Evolutionary conservation across 495 filamentous ascomycete genomes (phyloP), one percentile per base, ranked within the genome.

Genomic region (Tuber aestivum): DNA sequence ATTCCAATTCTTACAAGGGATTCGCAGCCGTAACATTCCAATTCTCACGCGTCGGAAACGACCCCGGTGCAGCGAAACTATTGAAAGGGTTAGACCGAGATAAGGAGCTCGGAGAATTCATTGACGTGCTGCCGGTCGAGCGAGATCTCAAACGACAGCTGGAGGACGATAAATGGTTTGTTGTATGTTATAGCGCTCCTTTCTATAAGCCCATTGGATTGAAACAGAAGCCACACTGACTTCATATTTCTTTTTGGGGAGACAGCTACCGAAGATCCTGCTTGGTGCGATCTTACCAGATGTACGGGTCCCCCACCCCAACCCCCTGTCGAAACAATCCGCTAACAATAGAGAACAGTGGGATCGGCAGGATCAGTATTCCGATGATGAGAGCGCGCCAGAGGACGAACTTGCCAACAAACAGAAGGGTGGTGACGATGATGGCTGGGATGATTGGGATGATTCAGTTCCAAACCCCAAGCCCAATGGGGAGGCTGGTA

Each of bases 11-110:
- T 56, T 12, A 56, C 50, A 27, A 27, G 0, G 8, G 9, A 7
- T 2, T 56, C 6, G 88, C 88, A 73, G 88, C 87, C 1, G 82
- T 91, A 56, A 84, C 87, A 0, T 92, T 91, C 86, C 89, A 91
- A 76, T 92, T 92, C 83, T 89, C 90, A 23, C 89, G 91, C 80
- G 90, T 92, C 50, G 90, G 90, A 75, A 90, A 90, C 74, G 90
- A 92, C 77, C 82, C 85, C 77, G 86, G 87, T 73, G 90, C 90
- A 14, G 86, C 87, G 32, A 86, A 88, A 68, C 91, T 91, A 83
- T 84, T 92, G 37, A 82, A 80, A 8, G 86, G 86, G 68, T 84
- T 92, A 18, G 90, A 92, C 78, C 85, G 87, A 70, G 89, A 92
- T 75, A 87, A 87, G 27, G 80, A 81, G 27, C 86, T 92, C 76